A percentile compares a stretch with the other conserved stretches of the same genome.
Evolutionary conservation across 768 basidiomycete genomes (phyloP).

Genomic region (Boletellus sp.): DNA sequence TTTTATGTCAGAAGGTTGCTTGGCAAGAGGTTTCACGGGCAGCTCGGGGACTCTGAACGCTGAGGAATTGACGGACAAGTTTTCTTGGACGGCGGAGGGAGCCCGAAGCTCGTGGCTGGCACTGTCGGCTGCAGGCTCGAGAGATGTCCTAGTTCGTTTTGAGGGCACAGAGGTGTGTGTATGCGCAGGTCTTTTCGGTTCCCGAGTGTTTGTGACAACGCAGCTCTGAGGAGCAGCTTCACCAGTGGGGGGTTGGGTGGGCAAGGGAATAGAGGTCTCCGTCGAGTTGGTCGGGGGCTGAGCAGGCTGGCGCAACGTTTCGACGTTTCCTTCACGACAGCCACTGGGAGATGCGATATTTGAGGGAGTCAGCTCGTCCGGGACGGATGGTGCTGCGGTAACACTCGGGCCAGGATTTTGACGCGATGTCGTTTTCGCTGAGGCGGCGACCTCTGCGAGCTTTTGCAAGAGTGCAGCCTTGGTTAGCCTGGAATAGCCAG

Average conservation of each 20-base stretch:
- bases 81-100: not conserved
- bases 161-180: slow-evolving; percentile 10
- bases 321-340: not conserved
- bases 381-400: not conserved
- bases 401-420: not conserved
- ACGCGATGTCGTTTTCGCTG: not conserved
- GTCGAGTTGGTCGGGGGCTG: not conserved
- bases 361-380: not conserved
- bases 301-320: not conserved
- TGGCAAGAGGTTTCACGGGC: not conserved
- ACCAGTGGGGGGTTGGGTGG: not conserved
- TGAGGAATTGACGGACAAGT: not conserved
- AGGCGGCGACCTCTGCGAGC: slow-evolving; percentile 19
- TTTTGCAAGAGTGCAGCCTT: slow-evolving; percentile 57
- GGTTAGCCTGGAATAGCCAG: slow-evolving; percentile 64
- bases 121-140: not conserved
- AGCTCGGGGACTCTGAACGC: slow-evolving; percentile 8
- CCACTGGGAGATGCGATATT: not conserved
- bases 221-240: not conserved
- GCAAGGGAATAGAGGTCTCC: not conserved
- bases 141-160: slow-evolving; percentile 14
- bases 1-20: not conserved
- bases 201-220: not conserved
- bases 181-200: slow-evolving; percentile 21
- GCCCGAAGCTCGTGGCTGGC: not conserved